Conservation (phyloP, 495 filamentous ascomycete species). For the Neurospora africana region DNA sequence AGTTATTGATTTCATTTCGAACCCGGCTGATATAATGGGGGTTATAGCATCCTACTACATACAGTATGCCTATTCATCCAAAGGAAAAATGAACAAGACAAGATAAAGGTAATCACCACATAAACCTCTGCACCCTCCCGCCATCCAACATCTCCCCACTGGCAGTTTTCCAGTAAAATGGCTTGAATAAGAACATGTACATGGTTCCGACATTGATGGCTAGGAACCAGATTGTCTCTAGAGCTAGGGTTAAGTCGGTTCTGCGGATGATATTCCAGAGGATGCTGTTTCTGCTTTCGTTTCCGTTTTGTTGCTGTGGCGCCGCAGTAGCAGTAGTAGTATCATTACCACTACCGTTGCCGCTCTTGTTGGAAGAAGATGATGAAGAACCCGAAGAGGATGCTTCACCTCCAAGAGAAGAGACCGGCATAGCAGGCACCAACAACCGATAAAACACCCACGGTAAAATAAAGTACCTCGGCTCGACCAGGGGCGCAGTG, state of each 20-base stretch:
- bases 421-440: slow-evolving; percentile 40
- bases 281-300: neutral
- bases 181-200: slow-evolving; percentile 68
- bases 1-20: too few relatives aligned
- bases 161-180: slow-evolving; percentile 59
- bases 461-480: slow-evolving; percentile 86
- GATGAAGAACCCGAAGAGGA: neutral
- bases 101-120: slow-evolving; percentile 48
- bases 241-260: slow-evolving; percentile 35
- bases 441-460: slow-evolving; percentile 92
- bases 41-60: too few relatives aligned
- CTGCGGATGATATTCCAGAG: neutral
- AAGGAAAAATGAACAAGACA: neutral
- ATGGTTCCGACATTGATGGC: slow-evolving; percentile 61
- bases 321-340: neutral
- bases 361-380: neutral
- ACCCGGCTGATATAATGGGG: too few relatives aligned
- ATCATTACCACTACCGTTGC: neutral
- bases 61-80: neutral
- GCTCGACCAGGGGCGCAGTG: slow-evolving; percentile 86
- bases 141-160: slow-evolving; percentile 48
- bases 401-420: neutral
- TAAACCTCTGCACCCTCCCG: slow-evolving; percentile 76
- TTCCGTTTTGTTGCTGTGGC: neutral
- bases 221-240: slow-evolving; percentile 75